Evolutionary conservation across 768 basidiomycete genomes (phyloP), one percentile per base, ranked within the genome.

Genomic region (Trametes elegans): DNA sequence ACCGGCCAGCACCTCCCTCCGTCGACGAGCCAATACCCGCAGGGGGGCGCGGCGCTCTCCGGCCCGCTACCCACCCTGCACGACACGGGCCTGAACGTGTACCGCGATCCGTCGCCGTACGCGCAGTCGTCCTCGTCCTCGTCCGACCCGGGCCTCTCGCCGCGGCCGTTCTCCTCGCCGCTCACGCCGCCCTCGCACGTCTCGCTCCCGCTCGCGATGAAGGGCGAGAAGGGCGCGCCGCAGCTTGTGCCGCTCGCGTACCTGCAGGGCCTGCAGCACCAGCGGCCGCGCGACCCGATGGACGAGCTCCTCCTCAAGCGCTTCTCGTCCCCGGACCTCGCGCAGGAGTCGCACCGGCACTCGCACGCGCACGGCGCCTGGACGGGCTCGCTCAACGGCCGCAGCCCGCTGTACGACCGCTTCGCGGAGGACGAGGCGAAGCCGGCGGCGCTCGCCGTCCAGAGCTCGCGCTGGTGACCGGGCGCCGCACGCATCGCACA

Each of bases 261-360:
- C 43, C 79, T 87, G 13, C 79, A 83, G 65, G 77, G 70, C 49
- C 71, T 79, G 18, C 57, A 59, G 45, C 47, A n/a, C n/a, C n/a
- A 79, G n/a, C 78, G 74, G 27, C 78, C 80, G 16, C 79, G 86
- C 10, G 79, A 87, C 61, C 83, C 85, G 45, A 73, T 76, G 21
- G 86, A 87, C 62, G 85, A 87, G 61, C 81, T 82, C 54, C 71
- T 84, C 50, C 70, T 88, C 44, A 78, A 81, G 60, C 79, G 80
- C 23, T 83, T 88, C 44, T 47, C 63, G 34, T 53, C 53, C 36
- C 44, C 57, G 36, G 60, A 61, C 43, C 26, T 56, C 41, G n/a
- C 53, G 31, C 45, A 57, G 31, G 53, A 58, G 14, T 28, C 42
- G 34, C 45, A 46, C 43, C 52, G 47, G 23, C 42, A 19, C 35